These are phyloP conservation scores for Amesomyces nigricolor DNA, from an alignment of 2,329 filamentous ascomycete species.

Conservation along the genomic window DNA sequence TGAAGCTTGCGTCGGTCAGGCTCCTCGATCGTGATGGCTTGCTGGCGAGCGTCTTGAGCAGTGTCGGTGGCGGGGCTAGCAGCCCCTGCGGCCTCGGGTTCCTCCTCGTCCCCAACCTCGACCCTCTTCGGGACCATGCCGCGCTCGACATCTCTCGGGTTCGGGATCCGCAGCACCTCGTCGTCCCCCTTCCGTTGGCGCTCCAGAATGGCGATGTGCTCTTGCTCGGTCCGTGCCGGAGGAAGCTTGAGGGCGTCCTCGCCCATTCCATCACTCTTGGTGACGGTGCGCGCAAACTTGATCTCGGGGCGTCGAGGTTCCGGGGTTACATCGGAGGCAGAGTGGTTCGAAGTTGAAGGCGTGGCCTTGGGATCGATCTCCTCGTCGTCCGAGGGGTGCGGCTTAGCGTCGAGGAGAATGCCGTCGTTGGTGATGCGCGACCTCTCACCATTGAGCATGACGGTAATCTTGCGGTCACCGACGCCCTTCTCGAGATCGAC, in stretches of 20 bases:
- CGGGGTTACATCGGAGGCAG: neutral
- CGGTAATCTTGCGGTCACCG: slow-evolving; percentile 58
- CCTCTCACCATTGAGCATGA: slow-evolving; percentile 54
- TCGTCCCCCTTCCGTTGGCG: slow-evolving; percentile 73
- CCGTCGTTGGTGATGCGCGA: slow-evolving; percentile 57
- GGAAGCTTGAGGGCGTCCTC: slow-evolving; percentile 43
- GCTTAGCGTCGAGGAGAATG: slow-evolving; percentile 41
- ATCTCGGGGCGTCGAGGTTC: slow-evolving; percentile 41
- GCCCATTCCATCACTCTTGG: slow-evolving; percentile 50
- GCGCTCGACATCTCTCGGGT: slow-evolving; percentile 81
- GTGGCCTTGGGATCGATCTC: slow-evolving; percentile 18
- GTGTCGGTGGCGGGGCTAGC: slow-evolving; percentile 3
- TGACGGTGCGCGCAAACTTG: slow-evolving; percentile 63
- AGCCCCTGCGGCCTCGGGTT: slow-evolving; percentile 26
- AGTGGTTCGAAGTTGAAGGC: slow-evolving; percentile 6
- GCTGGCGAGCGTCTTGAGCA: slow-evolving; percentile 30
- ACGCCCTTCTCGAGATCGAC: slow-evolving; percentile 57
- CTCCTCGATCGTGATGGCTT: slow-evolving; percentile 63
- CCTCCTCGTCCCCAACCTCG: slow-evolving; percentile 32
- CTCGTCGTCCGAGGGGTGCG: slow-evolving; percentile 29
- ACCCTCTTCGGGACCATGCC: slow-evolving; percentile 64
- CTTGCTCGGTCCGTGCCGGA: slow-evolving; percentile 58
- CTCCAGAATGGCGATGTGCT: slow-evolving; percentile 84
- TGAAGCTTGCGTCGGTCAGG: slow-evolving; percentile 43
- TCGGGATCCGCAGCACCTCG: slow-evolving; percentile 78